A percentile compares a stretch with the other conserved stretches of the same genome.
Conservation (phyloP, 2,329 filamentous ascomycete species). For the Venturia aucupariae region DNA sequence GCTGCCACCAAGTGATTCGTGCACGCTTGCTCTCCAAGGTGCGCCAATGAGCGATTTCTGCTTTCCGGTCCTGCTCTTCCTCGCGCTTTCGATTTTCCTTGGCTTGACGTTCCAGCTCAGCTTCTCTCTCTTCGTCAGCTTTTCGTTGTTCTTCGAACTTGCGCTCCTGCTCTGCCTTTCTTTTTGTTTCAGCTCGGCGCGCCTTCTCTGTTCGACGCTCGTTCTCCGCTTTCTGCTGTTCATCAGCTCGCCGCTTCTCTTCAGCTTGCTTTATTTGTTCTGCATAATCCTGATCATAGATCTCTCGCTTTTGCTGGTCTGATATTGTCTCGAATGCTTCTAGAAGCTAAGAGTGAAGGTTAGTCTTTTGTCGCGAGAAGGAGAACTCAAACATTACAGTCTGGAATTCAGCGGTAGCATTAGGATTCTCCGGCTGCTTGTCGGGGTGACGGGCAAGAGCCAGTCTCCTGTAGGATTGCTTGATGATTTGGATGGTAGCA, state of each 20-base stretch:
- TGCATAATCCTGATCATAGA: background rate
- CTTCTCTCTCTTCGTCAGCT: background rate
- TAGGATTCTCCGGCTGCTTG: background rate
- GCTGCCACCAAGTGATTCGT: background rate
- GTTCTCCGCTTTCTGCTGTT: background rate
- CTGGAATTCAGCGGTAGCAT: background rate
- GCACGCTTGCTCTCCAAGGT: background rate
- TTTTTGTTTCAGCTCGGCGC: background rate
- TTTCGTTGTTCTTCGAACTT: background rate
- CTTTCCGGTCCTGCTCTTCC: background rate
- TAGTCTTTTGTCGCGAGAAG: background rate
- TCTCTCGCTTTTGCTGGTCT: background rate
- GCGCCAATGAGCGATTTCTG: background rate
- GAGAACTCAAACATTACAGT: background rate
- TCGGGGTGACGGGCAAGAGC: background rate
- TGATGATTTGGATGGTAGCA: background rate
- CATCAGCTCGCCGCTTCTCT: background rate
- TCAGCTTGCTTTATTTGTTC: background rate
- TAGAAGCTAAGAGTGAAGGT: background rate
- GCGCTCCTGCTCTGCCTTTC: background rate
- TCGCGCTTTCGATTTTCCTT: background rate
- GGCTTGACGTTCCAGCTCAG: background rate
- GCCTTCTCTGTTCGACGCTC: background rate
- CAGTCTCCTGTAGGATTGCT: background rate
- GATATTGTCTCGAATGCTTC: background rate